phyloP scores from a whole-genome alignment of 2,329 filamentous ascomycete species.

The Beauveria sp. region DNA sequence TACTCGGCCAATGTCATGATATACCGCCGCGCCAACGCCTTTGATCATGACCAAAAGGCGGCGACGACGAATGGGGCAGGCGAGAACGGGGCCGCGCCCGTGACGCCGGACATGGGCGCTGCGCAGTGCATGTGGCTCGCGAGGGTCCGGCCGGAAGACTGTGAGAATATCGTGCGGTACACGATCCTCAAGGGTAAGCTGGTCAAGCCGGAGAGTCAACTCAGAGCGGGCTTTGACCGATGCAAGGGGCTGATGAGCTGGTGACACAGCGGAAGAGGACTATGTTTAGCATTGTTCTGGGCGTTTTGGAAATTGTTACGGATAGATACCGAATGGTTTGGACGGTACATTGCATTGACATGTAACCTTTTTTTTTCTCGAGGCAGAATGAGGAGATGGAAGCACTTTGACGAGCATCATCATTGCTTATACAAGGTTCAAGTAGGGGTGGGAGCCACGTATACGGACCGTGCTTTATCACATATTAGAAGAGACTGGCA shows the following conservation, averaged over 20 bases:
- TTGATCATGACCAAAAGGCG: slow-evolving; percentile 39
- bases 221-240: slow-evolving; percentile 87
- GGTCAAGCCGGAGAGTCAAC: slow-evolving; percentile 77
- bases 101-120: slow-evolving; percentile 46
- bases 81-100: slow-evolving; percentile 16
- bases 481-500: too few relatives aligned
- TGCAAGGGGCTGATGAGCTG: slow-evolving; percentile 76
- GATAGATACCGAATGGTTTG: too few relatives aligned
- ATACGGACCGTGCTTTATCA: too few relatives aligned
- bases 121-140: slow-evolving; percentile 92
- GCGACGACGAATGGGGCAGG: background rate
- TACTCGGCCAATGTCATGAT: slow-evolving; percentile 92
- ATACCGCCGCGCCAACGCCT: slow-evolving; percentile 61
- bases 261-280: slow-evolving; percentile 37
- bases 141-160: slow-evolving; percentile 76
- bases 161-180: slow-evolving; percentile 83
- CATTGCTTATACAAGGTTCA: too few relatives aligned
- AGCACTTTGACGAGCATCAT: too few relatives aligned
- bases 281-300: too few relatives aligned
- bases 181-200: slow-evolving; percentile 91
- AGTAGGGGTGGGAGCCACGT: too few relatives aligned
- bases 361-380: background rate
- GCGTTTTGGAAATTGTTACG: too few relatives aligned
- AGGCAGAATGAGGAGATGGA: too few relatives aligned
- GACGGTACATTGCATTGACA: background rate